Evolutionary conservation across 768 basidiomycete genomes (phyloP).

Genomic region (Pisolithus microcarpus): DNA sequence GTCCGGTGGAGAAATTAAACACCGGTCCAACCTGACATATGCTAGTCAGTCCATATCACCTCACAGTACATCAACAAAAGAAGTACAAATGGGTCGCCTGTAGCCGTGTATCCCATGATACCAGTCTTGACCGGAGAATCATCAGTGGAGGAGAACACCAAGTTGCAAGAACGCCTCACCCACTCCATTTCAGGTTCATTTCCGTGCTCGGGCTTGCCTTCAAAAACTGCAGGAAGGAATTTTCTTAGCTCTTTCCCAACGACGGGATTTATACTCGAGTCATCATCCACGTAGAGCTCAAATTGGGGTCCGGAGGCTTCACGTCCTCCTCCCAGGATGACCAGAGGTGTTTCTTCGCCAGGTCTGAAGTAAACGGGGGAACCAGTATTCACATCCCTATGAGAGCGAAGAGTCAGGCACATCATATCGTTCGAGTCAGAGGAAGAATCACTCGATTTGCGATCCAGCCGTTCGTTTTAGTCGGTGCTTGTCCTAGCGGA

Average conservation of each 20-base stretch:
- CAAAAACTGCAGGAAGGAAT: constrained; percentile 56
- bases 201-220: constrained; percentile 41
- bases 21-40: constrained; percentile 55
- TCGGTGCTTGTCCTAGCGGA: constrained; percentile 29
- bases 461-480: constrained; percentile 42
- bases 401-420: not conserved
- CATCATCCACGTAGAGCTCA: constrained; percentile 53
- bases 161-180: constrained; percentile 37
- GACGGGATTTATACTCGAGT: constrained; percentile 41
- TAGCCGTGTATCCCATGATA: constrained; percentile 69
- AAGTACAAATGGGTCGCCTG: constrained; percentile 61
- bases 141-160: not conserved
- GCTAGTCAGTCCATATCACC: not conserved
- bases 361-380: constrained; percentile 51
- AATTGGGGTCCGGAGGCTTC: constrained; percentile 33
- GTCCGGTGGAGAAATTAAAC: constrained; percentile 20
- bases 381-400: constrained; percentile 70
- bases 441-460: constrained; percentile 28
- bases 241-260: constrained; percentile 46
- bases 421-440: not conserved
- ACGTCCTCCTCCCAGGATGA: constrained; percentile 71
- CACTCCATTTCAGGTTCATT: constrained; percentile 73
- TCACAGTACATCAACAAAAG: not conserved
- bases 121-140: constrained; percentile 48
- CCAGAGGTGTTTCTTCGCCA: constrained; percentile 37